Evolutionary conservation across 805 yeast species (phyloP), one percentile per base, ranked within the genome.

Genomic region (Wickerhamomyces bisporus): DNA sequence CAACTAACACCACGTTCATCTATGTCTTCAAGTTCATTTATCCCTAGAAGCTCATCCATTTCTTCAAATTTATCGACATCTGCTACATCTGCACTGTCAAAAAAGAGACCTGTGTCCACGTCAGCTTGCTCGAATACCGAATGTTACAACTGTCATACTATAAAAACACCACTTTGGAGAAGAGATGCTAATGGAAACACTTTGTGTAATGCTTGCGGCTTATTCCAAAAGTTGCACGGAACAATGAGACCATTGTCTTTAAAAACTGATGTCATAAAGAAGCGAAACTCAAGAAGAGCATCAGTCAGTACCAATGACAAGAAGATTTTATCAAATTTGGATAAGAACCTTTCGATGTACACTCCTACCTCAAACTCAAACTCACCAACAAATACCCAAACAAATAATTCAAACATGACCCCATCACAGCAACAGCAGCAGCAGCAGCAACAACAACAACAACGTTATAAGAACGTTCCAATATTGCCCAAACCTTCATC

Each of bases 171-270:
- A 3, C 60, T 91, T 20, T 91, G 98, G 98, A 69, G 98, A 50
- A 71, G 96, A 38, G 87, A 87, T 53, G 84, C 95, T 0, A 80
- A 79, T 42, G 97, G 97, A 1, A 81, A 85, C 52, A 93, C 96
- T 0, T 65, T 91, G 44, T 89, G 98, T 62, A 89, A 89, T 60
- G 98, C 98, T 0, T 89, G 98, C 64, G 98, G 98, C 0, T 66
- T 91, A 46, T 89, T 89, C 53, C 70, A 84, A 50, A 91, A 91
- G 59, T 67, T 89, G 16, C 97, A 91, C 54, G 98, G 97, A 8
- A 91, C 86, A 4, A 93, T 85, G 42, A 67, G 98, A 40, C 98
- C 98, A 1, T 68, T 89, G 35, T 81, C 93, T 15, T 68, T 88
- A 52, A 88, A 89, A 56, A 86, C 96, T 0, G 96, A 89, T 58